Evolutionary conservation across 257 asterid species (phyloP).

Genomic region (Nicotiana noctiflora): DNA sequence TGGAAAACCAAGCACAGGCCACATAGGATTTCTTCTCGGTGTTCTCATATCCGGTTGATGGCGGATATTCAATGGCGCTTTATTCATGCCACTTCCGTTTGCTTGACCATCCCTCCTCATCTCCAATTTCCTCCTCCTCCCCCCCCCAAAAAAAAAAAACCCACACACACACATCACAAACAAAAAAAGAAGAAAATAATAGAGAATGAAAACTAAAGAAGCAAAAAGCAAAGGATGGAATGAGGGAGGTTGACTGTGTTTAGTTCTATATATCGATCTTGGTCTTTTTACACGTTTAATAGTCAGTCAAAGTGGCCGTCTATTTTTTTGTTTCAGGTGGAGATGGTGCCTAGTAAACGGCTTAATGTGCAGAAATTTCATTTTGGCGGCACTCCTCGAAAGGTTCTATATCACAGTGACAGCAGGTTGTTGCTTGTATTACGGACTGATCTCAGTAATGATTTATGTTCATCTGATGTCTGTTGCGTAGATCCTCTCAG

Average conservation of each 20-base stretch:
- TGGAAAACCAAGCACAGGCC: background rate
- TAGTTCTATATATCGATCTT: background rate
- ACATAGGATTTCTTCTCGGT: background rate
- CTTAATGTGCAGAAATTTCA: slow-evolving; percentile 94
- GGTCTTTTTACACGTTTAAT: background rate
- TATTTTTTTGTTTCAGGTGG: slow-evolving; percentile 52
- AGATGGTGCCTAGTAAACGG: slow-evolving; percentile 96
- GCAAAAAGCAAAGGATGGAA: too few species aligned
- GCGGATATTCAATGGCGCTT: background rate
- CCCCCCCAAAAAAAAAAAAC: too few species aligned
- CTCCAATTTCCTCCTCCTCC: background rate
- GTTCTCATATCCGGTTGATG: background rate
- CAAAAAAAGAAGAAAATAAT: background rate
- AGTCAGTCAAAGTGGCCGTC: background rate
- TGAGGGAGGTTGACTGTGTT: background rate
- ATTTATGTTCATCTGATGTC: slow-evolving; percentile 73
- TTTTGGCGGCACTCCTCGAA: slow-evolving; percentile 95
- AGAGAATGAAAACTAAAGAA: background rate
- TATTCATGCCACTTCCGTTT: background rate
- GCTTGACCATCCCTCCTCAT: background rate
- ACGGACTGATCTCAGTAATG: slow-evolving; percentile 77
- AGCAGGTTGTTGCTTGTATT: slow-evolving; percentile 75
- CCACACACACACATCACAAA: too few species aligned
- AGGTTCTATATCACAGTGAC: slow-evolving; percentile 73
- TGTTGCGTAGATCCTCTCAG: slow-evolving; percentile 93